These are phyloP conservation scores for Gleditsia sinensis DNA, from an alignment of 306 rosid genomes.

Conservation along the genomic window DNA sequence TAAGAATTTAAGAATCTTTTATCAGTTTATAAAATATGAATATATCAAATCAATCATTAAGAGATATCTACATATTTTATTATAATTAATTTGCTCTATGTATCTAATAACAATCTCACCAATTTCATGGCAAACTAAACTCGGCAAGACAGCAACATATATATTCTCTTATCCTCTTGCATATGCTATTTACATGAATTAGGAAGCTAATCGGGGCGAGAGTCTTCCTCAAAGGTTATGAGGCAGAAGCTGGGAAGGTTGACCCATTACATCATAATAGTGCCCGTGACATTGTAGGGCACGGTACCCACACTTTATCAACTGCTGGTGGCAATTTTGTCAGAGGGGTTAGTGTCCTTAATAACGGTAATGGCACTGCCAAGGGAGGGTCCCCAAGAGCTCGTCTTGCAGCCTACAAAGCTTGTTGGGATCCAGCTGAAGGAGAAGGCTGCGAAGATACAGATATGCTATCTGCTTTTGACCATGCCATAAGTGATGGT, in stretches of 20 bases:
- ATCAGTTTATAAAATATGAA: too few species aligned
- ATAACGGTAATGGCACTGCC: constrained; percentile 67
- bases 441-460: constrained; percentile 50
- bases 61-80: too few species aligned
- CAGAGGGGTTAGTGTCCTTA: constrained; percentile 29
- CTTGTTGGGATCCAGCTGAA: constrained; percentile 50
- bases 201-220: constrained; percentile 67
- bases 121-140: too few species aligned
- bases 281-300: constrained; percentile 52
- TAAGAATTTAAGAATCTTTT: too few species aligned
- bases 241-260: neutral
- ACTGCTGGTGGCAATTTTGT: constrained; percentile 62
- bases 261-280: constrained; percentile 2
- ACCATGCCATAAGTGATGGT: constrained; percentile 70
- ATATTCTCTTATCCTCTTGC: too few species aligned
- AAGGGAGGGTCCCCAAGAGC: constrained; percentile 89
- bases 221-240: constrained; percentile 47
- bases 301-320: constrained; percentile 64
- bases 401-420: constrained; percentile 75
- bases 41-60: too few species aligned
- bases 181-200: neutral
- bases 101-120: too few species aligned
- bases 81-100: too few species aligned
- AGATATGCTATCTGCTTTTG: constrained; percentile 63
- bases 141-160: too few species aligned